Percentiles rank a stretch among this genome's conserved stretches.
Evolutionary conservation across 192 early-diverging fungal species (phyloP).

Genomic region (Gonapodya sp.): DNA sequence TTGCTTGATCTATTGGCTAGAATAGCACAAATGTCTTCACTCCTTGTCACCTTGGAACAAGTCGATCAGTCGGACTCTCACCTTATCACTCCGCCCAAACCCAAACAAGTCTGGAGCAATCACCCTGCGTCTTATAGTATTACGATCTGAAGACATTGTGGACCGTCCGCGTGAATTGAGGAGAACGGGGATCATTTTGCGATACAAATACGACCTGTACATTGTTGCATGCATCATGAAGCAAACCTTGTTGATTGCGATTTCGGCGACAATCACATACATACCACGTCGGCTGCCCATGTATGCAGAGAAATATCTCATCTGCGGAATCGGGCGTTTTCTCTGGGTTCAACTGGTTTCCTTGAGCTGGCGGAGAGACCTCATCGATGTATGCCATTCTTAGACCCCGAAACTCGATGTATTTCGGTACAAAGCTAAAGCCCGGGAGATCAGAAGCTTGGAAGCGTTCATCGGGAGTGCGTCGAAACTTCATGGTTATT

Average conservation of each 20-base stretch:
- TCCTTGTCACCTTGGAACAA: background rate
- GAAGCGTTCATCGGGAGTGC: background rate
- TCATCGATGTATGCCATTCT: background rate
- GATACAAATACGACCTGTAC: background rate
- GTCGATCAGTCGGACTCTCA: background rate
- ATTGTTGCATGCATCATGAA: background rate
- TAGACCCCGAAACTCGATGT: background rate
- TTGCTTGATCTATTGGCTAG: background rate
- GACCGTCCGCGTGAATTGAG: background rate
- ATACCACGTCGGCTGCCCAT: background rate
- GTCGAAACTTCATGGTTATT: background rate
- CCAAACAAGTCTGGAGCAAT: background rate
- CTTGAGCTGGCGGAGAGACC: background rate
- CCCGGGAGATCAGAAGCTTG: background rate
- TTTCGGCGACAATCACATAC: background rate
- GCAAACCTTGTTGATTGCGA: background rate
- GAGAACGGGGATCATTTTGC: conserved; percentile 2
- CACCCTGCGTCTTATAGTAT: background rate
- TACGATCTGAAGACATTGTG: background rate
- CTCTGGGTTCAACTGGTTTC: background rate
- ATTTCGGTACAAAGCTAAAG: background rate
- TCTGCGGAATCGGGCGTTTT: background rate
- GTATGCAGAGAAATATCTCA: background rate
- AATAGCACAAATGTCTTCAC: background rate
- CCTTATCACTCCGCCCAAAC: conserved; percentile 3